Evolutionary conservation across 2,329 filamentous ascomycete genomes (phyloP), one percentile per base, ranked within the genome.

Genomic region (Diaporthe citriasiana): DNA sequence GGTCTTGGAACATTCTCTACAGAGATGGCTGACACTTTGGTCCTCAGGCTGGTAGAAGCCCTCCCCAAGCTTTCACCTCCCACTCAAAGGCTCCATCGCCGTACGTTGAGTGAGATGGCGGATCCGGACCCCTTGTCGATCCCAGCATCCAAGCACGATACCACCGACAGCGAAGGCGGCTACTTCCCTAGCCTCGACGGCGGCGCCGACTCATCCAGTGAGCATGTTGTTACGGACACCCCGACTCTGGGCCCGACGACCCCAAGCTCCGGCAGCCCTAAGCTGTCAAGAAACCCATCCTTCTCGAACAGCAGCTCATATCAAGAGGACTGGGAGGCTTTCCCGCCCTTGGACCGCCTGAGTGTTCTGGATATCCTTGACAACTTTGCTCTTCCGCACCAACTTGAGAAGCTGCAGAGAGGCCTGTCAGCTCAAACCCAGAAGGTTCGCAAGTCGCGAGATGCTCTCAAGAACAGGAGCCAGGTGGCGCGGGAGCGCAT

Each of bases 331-430:
- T 97, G 94, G 90, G 95, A 97, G 76, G 88, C 91, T 30, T 93
- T 97, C 76, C 94, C 95, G 13, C 95, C 96, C 0, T 87, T 98
- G 33, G 97, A 99, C 82, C 93, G 95, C 69, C 87, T 99, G 71
- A 95, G 94, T 51, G 91, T 98, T 73, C 95, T 99, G 79, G 97
- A 99, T 81, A 89, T 99, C 65, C 90, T 99, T 77, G 96, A 98
- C 84, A 98, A 98, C 82, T 91, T 99, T 76, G 94, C 95, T 8
- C 87, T 99, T 42, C 93, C 95, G 1, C 94, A 97, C 80, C 94
- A 96, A 78, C 89, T 99, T 27, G 97, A 98, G 84, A 97, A 94
- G 85, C 89, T 98, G 77, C 95, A 98, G 80, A 93, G 90, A 79
- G 93, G 94, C 50, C 88, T 98, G 74, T 93, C 93, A 38, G 90